Evolutionary conservation across 2,329 filamentous ascomycete species (phyloP).

Genomic region (Stachybotrys chlorohalonatus): DNA sequence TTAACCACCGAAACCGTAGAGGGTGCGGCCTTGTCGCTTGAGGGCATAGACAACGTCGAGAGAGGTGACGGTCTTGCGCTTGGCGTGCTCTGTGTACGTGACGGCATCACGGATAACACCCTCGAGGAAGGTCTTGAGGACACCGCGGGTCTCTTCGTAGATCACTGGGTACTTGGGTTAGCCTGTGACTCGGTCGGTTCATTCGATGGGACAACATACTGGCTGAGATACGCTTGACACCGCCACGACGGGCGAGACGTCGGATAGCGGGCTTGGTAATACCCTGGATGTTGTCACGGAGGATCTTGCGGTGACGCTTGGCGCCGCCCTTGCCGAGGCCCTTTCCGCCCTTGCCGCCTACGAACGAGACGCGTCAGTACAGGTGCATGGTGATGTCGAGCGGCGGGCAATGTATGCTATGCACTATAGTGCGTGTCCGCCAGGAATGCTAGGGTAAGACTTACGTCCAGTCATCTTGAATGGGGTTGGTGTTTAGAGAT

Average conservation of each 20-base stretch:
- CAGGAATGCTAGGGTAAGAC: conserved; percentile 26
- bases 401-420: background rate
- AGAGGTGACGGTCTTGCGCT: conserved; percentile 71
- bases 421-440: too few relatives aligned
- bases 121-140: conserved; percentile 72
- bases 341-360: conserved; percentile 93
- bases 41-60: conserved; percentile 61
- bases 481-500: conserved; percentile 13
- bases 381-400: conserved; percentile 32
- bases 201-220: conserved; percentile 44
- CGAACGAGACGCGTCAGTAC: conserved; percentile 33
- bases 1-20: conserved; percentile 82
- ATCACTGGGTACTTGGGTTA: conserved; percentile 41
- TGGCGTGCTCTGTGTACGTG: conserved; percentile 73
- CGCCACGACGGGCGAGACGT: conserved; percentile 94
- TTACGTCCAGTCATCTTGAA: conserved; percentile 63
- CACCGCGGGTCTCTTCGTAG: conserved; percentile 70
- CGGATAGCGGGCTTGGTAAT: conserved; percentile 96
- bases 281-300: conserved; percentile 98
- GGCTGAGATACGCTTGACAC: conserved; percentile 99
- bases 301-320: conserved; percentile 98
- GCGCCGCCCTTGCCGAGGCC: conserved; percentile 96
- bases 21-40: conserved; percentile 58
- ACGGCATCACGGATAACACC: conserved; percentile 68
- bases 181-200: background rate